These are phyloP conservation scores for Phytophthora chlamydospora DNA, from an alignment of 352 stramenopile species.

Conservation along the genomic window DNA sequence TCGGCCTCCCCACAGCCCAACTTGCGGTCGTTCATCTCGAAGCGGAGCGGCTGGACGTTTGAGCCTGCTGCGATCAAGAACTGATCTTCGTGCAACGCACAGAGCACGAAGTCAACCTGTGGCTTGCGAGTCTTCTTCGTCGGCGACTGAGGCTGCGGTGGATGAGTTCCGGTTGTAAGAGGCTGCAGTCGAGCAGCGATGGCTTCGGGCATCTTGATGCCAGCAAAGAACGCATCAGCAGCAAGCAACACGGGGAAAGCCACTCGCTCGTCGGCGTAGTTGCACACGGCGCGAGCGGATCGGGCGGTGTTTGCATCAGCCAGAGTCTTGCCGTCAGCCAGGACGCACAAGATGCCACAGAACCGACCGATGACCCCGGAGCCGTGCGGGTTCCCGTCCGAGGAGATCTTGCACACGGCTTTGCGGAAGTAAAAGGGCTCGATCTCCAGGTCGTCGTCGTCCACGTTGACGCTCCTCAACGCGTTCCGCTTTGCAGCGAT, in stretches of 20 bases:
- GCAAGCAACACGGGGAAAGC: constrained; percentile 56
- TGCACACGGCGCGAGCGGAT: constrained; percentile 55
- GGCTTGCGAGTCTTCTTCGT: constrained; percentile 17
- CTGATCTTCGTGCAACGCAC: constrained; percentile 59
- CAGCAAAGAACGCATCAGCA: constrained; percentile 57
- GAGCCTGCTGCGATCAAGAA: constrained; percentile 49
- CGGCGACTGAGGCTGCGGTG: constrained; percentile 7
- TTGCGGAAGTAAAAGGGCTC: constrained; percentile 72
- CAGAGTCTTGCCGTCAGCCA: constrained; percentile 58
- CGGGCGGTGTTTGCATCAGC: constrained; percentile 42
- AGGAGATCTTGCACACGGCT: constrained; percentile 65
- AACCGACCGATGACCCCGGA: constrained; percentile 59
- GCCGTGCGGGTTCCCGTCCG: constrained; percentile 47
- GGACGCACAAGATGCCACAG: constrained; percentile 52
- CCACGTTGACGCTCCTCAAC: not conserved
- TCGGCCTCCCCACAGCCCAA: constrained; percentile 49
- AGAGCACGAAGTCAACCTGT: constrained; percentile 49
- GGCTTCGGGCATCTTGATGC: constrained; percentile 34
- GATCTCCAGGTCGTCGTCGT: constrained; percentile 59
- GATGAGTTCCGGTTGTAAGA: constrained; percentile 10
- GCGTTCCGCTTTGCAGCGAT: not conserved
- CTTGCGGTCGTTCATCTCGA: constrained; percentile 68
- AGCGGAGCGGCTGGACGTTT: constrained; percentile 50
- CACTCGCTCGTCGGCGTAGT: constrained; percentile 48
- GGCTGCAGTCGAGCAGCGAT: constrained; percentile 13